Evolutionary conservation across 805 yeast species (phyloP).

Genomic region (Wilhelminamyces savonicus): DNA sequence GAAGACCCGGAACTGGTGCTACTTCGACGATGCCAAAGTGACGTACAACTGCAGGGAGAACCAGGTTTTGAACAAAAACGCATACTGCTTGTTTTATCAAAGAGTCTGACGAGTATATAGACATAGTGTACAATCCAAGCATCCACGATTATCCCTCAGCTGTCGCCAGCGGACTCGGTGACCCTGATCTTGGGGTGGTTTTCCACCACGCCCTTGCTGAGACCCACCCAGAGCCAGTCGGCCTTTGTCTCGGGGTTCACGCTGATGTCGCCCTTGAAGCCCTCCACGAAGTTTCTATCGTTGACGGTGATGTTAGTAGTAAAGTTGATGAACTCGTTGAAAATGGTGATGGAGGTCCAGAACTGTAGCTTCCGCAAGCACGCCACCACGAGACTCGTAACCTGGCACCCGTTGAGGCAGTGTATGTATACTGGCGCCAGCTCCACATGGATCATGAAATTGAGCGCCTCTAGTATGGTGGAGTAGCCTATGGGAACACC

Average conservation of each 20-base stretch:
- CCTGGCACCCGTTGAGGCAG: conserved; percentile 86
- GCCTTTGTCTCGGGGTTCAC: conserved; percentile 41
- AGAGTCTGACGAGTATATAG: conserved; percentile 23
- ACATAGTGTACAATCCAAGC: too few relatives aligned
- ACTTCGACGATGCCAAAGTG: conserved; percentile 76
- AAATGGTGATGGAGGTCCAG: conserved; percentile 86
- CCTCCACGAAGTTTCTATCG: conserved; percentile 80
- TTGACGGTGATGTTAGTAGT: conserved; percentile 73
- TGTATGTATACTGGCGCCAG: conserved; percentile 74
- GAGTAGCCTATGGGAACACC: conserved; percentile 74
- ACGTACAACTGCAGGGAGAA: conserved; percentile 41
- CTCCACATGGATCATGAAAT: conserved; percentile 50
- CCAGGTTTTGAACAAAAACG: conserved; percentile 64
- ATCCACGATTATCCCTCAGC: too few relatives aligned
- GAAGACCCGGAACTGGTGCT: conserved; percentile 60
- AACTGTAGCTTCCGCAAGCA: conserved; percentile 75
- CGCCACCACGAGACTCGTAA: conserved; percentile 78
- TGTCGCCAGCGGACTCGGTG: conserved; percentile 9
- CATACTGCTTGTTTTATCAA: conserved; percentile 76
- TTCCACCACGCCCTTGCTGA: conserved; percentile 50
- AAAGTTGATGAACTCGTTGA: conserved; percentile 76
- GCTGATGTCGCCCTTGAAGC: conserved; percentile 59
- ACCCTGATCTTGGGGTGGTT: conserved; percentile 48
- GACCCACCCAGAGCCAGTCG: conserved; percentile 63
- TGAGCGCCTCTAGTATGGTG: conserved; percentile 55